Evolutionary conservation across 2,329 filamentous ascomycete species (phyloP), one percentile per base, ranked within the genome.

Genomic region (Metarhizium brunneum): DNA sequence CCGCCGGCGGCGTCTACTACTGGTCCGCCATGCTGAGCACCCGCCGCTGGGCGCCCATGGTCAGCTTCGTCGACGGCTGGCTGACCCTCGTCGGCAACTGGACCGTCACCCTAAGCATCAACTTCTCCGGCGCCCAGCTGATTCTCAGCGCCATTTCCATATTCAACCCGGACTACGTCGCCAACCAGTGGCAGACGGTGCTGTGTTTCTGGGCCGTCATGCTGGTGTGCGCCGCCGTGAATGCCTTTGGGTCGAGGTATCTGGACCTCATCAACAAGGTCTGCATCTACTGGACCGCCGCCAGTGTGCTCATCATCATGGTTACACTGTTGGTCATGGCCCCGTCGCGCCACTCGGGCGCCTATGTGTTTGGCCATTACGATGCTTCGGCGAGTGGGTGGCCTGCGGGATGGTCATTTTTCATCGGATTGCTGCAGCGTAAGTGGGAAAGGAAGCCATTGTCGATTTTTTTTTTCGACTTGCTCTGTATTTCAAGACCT

Each of bases 41-140:
- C 67, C 77, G 77, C 60, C 71, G 69, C 52, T 87, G 80, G 76
- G 80, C 82, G 30, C 82, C 83, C 0, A 68, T 84, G 29, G 78
- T 88, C 40, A 86, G 83, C 50, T 90, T 86, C 76, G 78, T 86
- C 57, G 88, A 86, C 2, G 87, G 86, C 49, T 90, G 86, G 86
- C 86, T 86, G 61, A 86, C 84, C 59, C 81, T 85, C 54, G 84
- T 85, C 38, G 86, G 85, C 49, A 89, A 87, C 82, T 85, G 87
- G 63, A 83, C 83, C 32, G 72, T 90, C 50, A 84, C 83, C 1
- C 82, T 87, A 40, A 87, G 84, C 1, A 87, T 85, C 58, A 86
- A 86, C n/a, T 78, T 89, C 47, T 77, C 88, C 5, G 86, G 84
- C 47, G 86, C 83, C 57, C 80, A 87, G 66, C 78, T 90, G 52